These are phyloP conservation scores for Biscutella laevigata DNA, from an alignment of 441 rosid species.

Conservation along the genomic window DNA sequence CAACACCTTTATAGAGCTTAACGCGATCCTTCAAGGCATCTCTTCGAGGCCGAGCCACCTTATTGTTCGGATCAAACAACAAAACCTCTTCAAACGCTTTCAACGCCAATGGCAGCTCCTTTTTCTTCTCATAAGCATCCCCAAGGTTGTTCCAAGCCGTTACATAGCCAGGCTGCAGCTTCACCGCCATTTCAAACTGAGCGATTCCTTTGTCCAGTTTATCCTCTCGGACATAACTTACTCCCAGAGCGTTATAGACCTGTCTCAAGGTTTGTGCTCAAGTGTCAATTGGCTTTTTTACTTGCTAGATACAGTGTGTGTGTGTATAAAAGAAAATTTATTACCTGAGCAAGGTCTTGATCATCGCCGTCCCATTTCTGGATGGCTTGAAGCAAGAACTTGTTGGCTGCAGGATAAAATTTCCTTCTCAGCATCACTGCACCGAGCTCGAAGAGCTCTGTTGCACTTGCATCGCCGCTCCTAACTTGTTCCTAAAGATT, in stretches of 20 bases:
- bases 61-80: slow-evolving; percentile 86
- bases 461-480: slow-evolving; percentile 96
- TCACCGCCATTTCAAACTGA: slow-evolving; percentile 80
- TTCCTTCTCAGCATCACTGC: slow-evolving; percentile 93
- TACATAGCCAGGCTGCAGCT: slow-evolving; percentile 86
- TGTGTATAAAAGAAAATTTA: not conserved
- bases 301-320: not conserved
- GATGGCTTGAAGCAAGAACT: slow-evolving; percentile 77
- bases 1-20: slow-evolving; percentile 68
- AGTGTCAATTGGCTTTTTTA: not conserved
- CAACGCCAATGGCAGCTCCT: slow-evolving; percentile 63
- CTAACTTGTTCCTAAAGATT: slow-evolving; percentile 81
- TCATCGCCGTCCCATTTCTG: slow-evolving; percentile 96
- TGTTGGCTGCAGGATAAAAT: slow-evolving; percentile 85
- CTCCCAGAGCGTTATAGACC: slow-evolving; percentile 76
- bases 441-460: slow-evolving; percentile 88
- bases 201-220: slow-evolving; percentile 78
- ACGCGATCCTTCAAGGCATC: slow-evolving; percentile 66
- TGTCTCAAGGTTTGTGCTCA: slow-evolving; percentile 2
- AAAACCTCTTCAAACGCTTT: slow-evolving; percentile 88
- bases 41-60: slow-evolving; percentile 74
- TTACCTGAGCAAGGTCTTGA: slow-evolving; percentile 97
- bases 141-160: slow-evolving; percentile 99
- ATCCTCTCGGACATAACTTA: slow-evolving; percentile 63
- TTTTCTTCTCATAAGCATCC: slow-evolving; percentile 87